Conservation (phyloP, 1,284 basidiomycete genomes). For the Heliocybe sulcata region DNA sequence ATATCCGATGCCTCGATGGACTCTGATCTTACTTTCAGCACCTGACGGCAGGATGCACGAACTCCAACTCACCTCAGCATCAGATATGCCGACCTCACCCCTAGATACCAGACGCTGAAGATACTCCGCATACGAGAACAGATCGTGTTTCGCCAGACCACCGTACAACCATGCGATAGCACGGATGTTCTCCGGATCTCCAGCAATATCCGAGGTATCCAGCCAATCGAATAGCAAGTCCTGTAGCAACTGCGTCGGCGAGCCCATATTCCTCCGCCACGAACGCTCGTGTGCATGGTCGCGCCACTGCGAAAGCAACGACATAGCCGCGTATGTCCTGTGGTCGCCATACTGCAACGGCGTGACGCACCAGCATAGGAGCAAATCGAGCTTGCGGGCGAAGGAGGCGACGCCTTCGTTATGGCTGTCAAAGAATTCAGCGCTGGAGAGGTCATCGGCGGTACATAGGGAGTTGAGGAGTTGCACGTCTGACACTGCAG, state of each 20-base stretch:
- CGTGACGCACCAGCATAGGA: conserved; percentile 85
- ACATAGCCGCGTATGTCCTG: conserved; percentile 75
- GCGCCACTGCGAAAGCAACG: conserved; percentile 68
- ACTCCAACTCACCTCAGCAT: conserved; percentile 35
- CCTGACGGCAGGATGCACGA: too few relatives aligned
- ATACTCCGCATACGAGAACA: conserved; percentile 84
- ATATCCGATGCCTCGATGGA: conserved; percentile 56
- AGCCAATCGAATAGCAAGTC: conserved; percentile 83
- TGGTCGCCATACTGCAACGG: conserved; percentile 82
- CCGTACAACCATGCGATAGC: conserved; percentile 72
- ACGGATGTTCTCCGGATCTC: conserved; percentile 48
- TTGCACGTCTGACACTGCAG: conserved; percentile 72
- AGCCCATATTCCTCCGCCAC: conserved; percentile 40
- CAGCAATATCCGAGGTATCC: conserved; percentile 58
- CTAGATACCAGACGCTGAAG: conserved; percentile 81
- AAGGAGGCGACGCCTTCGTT: conserved; percentile 39
- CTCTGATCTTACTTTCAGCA: conserved; percentile 15
- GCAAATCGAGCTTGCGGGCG: conserved; percentile 67
- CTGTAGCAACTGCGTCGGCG: conserved; percentile 54
- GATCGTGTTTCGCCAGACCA: conserved; percentile 65
- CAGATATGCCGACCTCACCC: conserved; percentile 58
- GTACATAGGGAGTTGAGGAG: conserved; percentile 14
- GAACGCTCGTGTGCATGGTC: conserved; percentile 56
- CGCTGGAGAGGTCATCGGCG: conserved; percentile 41
- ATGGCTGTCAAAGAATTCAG: conserved; percentile 54